Conservation (phyloP, 768 basidiomycete species). For the Chiua virens region DNA sequence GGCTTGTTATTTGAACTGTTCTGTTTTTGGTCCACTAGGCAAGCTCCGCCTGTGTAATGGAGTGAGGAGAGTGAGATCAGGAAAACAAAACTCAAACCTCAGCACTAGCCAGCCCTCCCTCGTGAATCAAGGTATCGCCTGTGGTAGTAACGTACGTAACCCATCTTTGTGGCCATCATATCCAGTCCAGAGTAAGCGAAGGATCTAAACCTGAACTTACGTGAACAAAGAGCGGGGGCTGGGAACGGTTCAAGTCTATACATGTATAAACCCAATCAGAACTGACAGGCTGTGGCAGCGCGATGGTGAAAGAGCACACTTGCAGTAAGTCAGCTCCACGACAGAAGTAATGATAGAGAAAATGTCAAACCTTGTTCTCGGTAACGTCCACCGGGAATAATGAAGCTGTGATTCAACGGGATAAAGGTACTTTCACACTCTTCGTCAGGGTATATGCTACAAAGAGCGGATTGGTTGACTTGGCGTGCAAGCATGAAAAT, state of each 20-base stretch:
- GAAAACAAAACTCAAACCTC: no score
- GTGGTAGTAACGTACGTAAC: constrained; percentile 75
- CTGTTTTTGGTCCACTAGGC: constrained; percentile 81
- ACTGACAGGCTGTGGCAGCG: no score
- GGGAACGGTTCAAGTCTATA: constrained; percentile 83
- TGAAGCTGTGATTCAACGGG: constrained; percentile 88
- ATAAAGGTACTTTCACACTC: constrained; percentile 83
- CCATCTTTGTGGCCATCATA: constrained; percentile 56
- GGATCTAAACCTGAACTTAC: constrained; percentile 41
- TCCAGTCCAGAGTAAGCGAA: not conserved
- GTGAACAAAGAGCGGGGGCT: constrained; percentile 86
- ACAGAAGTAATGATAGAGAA: not conserved
- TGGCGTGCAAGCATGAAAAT: constrained; percentile 77
- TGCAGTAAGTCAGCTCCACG: constrained; percentile 4
- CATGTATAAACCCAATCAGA: no score
- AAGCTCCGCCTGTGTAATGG: no score
- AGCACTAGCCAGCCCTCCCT: constrained; percentile 64
- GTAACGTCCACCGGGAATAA: constrained; percentile 86
- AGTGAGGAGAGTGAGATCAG: not conserved
- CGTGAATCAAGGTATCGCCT: constrained; percentile 72
- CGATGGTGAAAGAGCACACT: no score
- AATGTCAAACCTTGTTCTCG: constrained; percentile 71
- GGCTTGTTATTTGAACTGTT: constrained; percentile 62
- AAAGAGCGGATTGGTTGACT: constrained; percentile 75
- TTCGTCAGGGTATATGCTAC: constrained; percentile 45